phyloP scores from a whole-genome alignment of 2,329 filamentous ascomycete species.

The Mycocentrospora acerina region DNA sequence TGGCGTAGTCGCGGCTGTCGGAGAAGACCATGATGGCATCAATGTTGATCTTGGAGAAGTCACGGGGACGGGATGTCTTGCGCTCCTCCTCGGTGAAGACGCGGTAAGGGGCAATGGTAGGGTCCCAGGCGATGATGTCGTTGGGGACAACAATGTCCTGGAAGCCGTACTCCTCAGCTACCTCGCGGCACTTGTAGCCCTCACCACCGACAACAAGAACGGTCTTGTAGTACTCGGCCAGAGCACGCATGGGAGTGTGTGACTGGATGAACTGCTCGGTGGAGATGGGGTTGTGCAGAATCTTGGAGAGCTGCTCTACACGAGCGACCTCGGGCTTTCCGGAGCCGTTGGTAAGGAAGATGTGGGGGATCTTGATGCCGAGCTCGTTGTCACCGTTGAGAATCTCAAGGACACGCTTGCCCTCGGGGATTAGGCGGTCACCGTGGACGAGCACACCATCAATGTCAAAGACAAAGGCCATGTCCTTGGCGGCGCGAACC shows the following conservation, averaged over 20 bases:
- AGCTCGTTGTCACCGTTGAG: conserved; percentile 76
- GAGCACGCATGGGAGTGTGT: conserved; percentile 74
- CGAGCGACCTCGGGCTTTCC: conserved; percentile 69
- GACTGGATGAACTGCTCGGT: conserved; percentile 77
- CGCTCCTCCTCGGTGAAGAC: conserved; percentile 69
- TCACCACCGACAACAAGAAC: conserved; percentile 76
- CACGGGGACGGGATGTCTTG: conserved; percentile 65
- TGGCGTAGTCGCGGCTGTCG: conserved; percentile 72
- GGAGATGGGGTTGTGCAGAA: conserved; percentile 64
- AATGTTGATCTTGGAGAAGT: conserved; percentile 72
- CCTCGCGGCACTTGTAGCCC: conserved; percentile 71
- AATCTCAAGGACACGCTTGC: conserved; percentile 66
- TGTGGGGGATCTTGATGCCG: conserved; percentile 74
- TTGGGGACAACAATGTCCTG: conserved; percentile 72
- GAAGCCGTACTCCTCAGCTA: conserved; percentile 73
- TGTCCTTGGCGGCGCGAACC: conserved; percentile 71
- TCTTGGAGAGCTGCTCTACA: conserved; percentile 66
- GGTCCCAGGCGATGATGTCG: conserved; percentile 71
- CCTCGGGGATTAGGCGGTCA: conserved; percentile 69
- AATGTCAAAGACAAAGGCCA: conserved; percentile 79
- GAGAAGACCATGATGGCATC: conserved; percentile 75
- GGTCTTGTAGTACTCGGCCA: conserved; percentile 75
- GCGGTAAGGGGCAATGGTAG: conserved; percentile 68
- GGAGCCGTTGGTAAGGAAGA: conserved; percentile 74
- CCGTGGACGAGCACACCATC: conserved; percentile 76